These are phyloP conservation scores for Biscutella laevigata DNA, from an alignment of 441 rosid genomes.

Conservation along the genomic window DNA sequence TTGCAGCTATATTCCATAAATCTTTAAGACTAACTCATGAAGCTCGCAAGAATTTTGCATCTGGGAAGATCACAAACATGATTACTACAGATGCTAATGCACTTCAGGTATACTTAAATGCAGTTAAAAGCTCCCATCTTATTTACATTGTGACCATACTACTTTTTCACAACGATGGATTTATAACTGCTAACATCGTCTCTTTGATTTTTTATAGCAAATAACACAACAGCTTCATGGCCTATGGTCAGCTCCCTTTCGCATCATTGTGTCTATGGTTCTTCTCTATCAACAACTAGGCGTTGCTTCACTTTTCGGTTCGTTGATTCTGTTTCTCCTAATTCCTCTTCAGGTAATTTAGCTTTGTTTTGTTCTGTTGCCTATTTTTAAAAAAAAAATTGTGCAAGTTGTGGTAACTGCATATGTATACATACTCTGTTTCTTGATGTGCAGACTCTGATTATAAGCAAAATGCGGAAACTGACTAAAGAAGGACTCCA, in stretches of 20 bases:
- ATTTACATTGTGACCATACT: neutral
- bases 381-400: neutral
- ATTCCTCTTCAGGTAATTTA: constrained; percentile 65
- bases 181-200: constrained; percentile 2
- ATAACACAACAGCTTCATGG: constrained; percentile 65
- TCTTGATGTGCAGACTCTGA: constrained; percentile 46
- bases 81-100: constrained; percentile 85
- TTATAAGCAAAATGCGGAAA: constrained; percentile 81
- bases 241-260: constrained; percentile 92
- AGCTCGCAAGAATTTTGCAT: constrained; percentile 67
- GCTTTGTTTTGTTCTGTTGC: neutral
- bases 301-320: constrained; percentile 71
- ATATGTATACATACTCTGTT: constrained; percentile 12
- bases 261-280: constrained; percentile 65
- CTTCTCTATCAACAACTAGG: constrained; percentile 92
- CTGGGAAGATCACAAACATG: constrained; percentile 92
- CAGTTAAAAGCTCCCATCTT: neutral
- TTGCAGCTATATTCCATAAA: constrained; percentile 84
- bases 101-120: constrained; percentile 52
- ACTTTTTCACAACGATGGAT: neutral
- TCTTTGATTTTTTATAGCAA: constrained; percentile 42
- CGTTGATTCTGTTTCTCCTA: constrained; percentile 58
- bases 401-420: neutral
- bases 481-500: constrained; percentile 84
- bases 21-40: constrained; percentile 76